phyloP scores from a whole-genome alignment of 2,329 filamentous ascomycete species.

The Mycosphaerella sp. region DNA sequence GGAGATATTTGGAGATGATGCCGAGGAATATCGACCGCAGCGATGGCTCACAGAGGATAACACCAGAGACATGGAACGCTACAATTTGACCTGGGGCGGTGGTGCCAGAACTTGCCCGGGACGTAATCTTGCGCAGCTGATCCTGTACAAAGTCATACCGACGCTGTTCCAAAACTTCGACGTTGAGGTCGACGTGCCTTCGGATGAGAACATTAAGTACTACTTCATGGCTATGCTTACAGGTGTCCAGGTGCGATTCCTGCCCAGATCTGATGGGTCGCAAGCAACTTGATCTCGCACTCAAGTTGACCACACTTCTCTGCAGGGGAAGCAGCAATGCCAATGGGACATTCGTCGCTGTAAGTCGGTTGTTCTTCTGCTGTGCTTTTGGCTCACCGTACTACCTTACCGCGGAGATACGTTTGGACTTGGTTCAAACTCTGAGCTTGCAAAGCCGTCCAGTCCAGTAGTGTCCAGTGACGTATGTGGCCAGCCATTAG shows the following conservation, averaged over 20 bases:
- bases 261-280: neutral
- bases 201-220: slow-evolving; percentile 11
- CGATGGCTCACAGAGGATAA: slow-evolving; percentile 29
- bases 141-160: slow-evolving; percentile 21
- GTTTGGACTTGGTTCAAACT: too few species aligned
- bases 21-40: slow-evolving; percentile 34
- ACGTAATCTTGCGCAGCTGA: slow-evolving; percentile 26
- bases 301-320: too few species aligned
- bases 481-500: neutral
- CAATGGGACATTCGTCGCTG: too few species aligned
- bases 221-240: slow-evolving; percentile 20
- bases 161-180: slow-evolving; percentile 14
- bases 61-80: slow-evolving; percentile 17
- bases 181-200: slow-evolving; percentile 10
- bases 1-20: slow-evolving; percentile 32
- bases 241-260: slow-evolving; percentile 7
- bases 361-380: too few species aligned
- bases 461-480: neutral
- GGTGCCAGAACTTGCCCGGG: slow-evolving; percentile 23
- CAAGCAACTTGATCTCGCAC: neutral
- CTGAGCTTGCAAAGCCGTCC: neutral
- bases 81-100: slow-evolving; percentile 22
- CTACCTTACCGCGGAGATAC: too few species aligned
- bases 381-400: too few species aligned
- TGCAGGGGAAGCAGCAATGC: too few species aligned